A percentile compares a stretch with the other conserved stretches of the same genome.
Evolutionary conservation across 306 rosid species (phyloP).

Genomic region (Begonia masoniana): DNA sequence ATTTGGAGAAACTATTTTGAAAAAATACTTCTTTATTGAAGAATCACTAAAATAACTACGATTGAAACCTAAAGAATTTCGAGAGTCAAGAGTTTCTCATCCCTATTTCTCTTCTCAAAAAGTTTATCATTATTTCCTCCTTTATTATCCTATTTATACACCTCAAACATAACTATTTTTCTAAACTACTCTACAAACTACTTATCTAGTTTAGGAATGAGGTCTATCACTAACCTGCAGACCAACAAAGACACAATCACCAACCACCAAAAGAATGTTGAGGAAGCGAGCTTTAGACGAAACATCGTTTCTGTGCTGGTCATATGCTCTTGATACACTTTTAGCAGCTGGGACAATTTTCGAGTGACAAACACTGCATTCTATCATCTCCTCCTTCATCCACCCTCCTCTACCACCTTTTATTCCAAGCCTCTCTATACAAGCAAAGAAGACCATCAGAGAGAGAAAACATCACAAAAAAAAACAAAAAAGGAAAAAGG

Average conservation of each 20-base stretch:
- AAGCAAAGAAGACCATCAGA: not conserved
- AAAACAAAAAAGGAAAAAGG: no score
- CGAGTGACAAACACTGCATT: conserved; percentile 96
- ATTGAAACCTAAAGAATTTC: no score
- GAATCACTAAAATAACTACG: no score
- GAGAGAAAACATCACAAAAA: not conserved
- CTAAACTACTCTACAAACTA: no score
- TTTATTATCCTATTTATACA: no score
- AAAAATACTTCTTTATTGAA: no score
- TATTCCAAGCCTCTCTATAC: not conserved
- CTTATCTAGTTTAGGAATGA: no score
- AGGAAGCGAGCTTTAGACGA: conserved; percentile 75
- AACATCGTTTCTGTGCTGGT: conserved; percentile 58
- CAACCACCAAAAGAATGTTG: conserved; percentile 77
- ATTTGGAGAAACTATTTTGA: no score
- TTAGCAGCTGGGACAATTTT: conserved; percentile 57
- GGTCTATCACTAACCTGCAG: conserved; percentile 49
- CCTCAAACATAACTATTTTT: no score
- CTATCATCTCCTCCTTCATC: conserved; percentile 80
- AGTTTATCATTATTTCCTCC: no score
- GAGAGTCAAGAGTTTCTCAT: no score
- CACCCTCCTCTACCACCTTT: conserved; percentile 1
- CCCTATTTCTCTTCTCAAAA: no score
- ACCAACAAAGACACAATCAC: conserved; percentile 93
- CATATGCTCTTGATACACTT: conserved; percentile 77